These are phyloP conservation scores for Paratinospora sagittata DNA, from an alignment of 164 flowering plant genomes.

Conservation along the genomic window DNA sequence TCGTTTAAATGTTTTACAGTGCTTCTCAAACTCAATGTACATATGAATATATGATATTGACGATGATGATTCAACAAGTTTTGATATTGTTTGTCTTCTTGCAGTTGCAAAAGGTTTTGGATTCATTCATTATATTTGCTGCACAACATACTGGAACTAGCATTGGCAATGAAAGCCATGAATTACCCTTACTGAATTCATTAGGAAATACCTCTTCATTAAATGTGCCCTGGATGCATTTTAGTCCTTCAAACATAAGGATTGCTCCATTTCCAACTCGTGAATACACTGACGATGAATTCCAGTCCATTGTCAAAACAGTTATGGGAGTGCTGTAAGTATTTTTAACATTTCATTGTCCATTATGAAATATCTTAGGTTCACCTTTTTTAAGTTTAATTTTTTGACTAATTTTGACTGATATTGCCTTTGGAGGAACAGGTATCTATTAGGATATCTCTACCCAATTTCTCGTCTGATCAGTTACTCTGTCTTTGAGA, in stretches of 20 bases:
- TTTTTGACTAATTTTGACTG: slow-evolving; percentile 7
- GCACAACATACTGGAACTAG: slow-evolving; percentile 45
- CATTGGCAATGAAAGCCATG: slow-evolving; percentile 15
- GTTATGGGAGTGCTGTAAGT: slow-evolving; percentile 97
- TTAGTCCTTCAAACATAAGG: slow-evolving; percentile 69
- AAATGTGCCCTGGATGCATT: slow-evolving; percentile 42
- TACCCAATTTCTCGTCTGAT: slow-evolving; percentile 91
- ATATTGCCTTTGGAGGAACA: slow-evolving; percentile 29
- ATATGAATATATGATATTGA: too few species aligned
- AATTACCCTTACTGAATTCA: slow-evolving; percentile 17
- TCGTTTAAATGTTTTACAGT: too few species aligned
- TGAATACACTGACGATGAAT: slow-evolving; percentile 92
- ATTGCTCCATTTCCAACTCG: slow-evolving; percentile 97
- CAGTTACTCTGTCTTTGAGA: slow-evolving; percentile 88
- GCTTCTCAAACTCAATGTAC: too few species aligned
- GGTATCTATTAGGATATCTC: slow-evolving; percentile 92
- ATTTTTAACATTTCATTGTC: slow-evolving; percentile 6
- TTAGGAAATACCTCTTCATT: slow-evolving; percentile 18
- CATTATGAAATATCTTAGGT: neutral
- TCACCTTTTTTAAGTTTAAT: neutral
- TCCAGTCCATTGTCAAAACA: slow-evolving; percentile 79
- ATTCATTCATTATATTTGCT: slow-evolving; percentile 84
- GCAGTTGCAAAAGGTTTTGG: slow-evolving; percentile 94
- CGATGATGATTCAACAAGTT: too few species aligned
- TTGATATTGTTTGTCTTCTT: slow-evolving; percentile 8